These are phyloP conservation scores for Centaurea solstitialis DNA, from an alignment of 129 eudicot genomes.

Conservation along the genomic window DNA sequence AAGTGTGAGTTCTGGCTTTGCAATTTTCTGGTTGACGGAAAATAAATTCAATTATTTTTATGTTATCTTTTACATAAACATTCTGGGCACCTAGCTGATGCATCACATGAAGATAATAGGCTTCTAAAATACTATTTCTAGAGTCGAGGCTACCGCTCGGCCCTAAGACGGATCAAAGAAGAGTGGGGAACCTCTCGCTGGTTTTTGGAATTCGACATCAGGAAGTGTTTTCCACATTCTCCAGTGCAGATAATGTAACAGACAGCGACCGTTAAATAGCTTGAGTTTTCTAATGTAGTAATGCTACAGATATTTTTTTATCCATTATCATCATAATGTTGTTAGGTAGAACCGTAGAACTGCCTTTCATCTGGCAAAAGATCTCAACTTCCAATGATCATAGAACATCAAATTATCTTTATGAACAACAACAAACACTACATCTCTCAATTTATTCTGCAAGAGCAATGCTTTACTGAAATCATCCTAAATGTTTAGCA, in stretches of 20 bases:
- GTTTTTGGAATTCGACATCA: not conserved
- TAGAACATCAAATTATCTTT: not conserved
- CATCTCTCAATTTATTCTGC: not conserved
- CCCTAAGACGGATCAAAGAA: not conserved
- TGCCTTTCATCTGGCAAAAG: not conserved
- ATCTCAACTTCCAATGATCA: not conserved
- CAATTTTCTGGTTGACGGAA: not conserved
- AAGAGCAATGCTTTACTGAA: not conserved
- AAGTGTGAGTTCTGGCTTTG: not conserved
- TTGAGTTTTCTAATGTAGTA: not conserved
- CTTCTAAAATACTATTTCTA: not conserved
- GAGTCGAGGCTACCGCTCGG: not conserved
- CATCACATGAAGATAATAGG: not conserved
- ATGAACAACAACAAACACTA: not conserved
- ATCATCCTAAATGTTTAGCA: not conserved
- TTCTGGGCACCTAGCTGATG: not conserved
- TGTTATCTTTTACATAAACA: too few relatives aligned
- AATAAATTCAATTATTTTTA: not conserved
- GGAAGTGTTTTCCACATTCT: too few relatives aligned
- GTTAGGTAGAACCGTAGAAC: not conserved
- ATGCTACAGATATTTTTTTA: not conserved
- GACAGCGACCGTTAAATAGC: not conserved
- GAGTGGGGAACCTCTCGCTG: not conserved
- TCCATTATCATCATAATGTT: not conserved
- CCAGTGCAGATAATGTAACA: not conserved